Evolutionary conservation across 306 rosid genomes (phyloP).

Genomic region (Gillenia trifoliata): DNA sequence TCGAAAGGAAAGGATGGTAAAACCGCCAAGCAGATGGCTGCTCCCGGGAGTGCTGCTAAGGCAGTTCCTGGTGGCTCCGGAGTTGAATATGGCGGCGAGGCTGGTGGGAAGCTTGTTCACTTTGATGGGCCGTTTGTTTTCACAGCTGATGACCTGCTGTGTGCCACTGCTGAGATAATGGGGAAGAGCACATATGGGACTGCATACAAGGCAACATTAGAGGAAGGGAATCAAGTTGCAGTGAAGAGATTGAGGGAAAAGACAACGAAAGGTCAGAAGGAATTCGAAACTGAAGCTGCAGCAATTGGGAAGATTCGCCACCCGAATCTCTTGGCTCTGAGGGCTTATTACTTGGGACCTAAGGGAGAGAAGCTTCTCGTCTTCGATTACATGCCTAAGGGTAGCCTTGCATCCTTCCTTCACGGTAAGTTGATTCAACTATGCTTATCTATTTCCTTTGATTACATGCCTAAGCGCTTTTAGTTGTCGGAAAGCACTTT

Average conservation of each 20-base stretch:
- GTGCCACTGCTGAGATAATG: slow-evolving; percentile 94
- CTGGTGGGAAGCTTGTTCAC: slow-evolving; percentile 69
- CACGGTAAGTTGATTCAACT: slow-evolving; percentile 56
- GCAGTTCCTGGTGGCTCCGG: slow-evolving; percentile 38
- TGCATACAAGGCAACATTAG: slow-evolving; percentile 81
- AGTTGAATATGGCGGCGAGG: slow-evolving; percentile 63
- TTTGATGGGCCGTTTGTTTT: slow-evolving; percentile 89
- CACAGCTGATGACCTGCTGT: slow-evolving; percentile 81
- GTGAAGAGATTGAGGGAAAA: slow-evolving; percentile 91
- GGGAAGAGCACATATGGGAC: slow-evolving; percentile 89
- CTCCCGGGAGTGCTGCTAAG: slow-evolving; percentile 31
- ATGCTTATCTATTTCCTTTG: background rate
- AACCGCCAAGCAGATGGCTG: slow-evolving; percentile 31
- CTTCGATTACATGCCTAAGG: slow-evolving; percentile 78
- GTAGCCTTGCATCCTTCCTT: slow-evolving; percentile 83
- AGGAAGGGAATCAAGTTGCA: slow-evolving; percentile 79
- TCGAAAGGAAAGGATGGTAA: slow-evolving; percentile 44
- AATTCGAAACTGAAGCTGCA: slow-evolving; percentile 77
- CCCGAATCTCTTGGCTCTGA: slow-evolving; percentile 66
- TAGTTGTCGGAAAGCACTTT: no score
- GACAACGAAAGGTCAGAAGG: slow-evolving; percentile 75
- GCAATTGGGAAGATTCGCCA: slow-evolving; percentile 74
- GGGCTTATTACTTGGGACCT: slow-evolving; percentile 79
- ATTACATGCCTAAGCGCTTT: no score
- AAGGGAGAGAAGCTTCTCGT: slow-evolving; percentile 89